phyloP scores from a whole-genome alignment of 2,329 filamentous ascomycete genomes.

The Microascus cirrosus region DNA sequence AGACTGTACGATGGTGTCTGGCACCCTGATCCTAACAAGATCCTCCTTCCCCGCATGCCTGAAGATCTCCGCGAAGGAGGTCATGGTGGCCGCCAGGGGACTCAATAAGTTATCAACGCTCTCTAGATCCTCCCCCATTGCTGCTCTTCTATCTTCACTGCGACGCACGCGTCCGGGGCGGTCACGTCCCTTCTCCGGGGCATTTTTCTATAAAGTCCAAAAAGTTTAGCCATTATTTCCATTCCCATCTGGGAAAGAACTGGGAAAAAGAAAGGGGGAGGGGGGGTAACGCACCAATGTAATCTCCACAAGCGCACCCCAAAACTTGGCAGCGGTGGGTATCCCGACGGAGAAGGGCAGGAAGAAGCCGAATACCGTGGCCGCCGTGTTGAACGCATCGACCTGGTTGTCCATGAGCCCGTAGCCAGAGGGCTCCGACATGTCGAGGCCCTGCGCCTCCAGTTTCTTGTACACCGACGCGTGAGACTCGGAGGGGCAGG shows the following conservation, averaged over 20 bases:
- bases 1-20: constrained; percentile 23
- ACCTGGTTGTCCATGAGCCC: constrained; percentile 8
- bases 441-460: neutral
- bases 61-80: constrained; percentile 10
- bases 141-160: too few species aligned
- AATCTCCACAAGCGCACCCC: neutral
- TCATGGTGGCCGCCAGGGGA: neutral
- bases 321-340: too few species aligned
- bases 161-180: too few species aligned
- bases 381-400: constrained; percentile 6
- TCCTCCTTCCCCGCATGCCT: constrained; percentile 15
- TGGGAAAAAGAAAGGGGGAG: too few species aligned
- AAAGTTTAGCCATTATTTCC: too few species aligned
- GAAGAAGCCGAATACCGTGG: too few species aligned
- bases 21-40: constrained; percentile 18
- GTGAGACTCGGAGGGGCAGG: constrained; percentile 9
- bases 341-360: too few species aligned
- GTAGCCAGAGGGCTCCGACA: too few species aligned
- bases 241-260: neutral
- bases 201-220: too few species aligned
- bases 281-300: neutral
- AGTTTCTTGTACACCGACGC: constrained; percentile 6
- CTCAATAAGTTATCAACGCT: too few species aligned
- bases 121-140: too few species aligned
- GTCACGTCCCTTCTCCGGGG: too few species aligned